Evolutionary conservation across 805 yeast species (phyloP).

Genomic region (Teunomyces barrocoloradensis): DNA sequence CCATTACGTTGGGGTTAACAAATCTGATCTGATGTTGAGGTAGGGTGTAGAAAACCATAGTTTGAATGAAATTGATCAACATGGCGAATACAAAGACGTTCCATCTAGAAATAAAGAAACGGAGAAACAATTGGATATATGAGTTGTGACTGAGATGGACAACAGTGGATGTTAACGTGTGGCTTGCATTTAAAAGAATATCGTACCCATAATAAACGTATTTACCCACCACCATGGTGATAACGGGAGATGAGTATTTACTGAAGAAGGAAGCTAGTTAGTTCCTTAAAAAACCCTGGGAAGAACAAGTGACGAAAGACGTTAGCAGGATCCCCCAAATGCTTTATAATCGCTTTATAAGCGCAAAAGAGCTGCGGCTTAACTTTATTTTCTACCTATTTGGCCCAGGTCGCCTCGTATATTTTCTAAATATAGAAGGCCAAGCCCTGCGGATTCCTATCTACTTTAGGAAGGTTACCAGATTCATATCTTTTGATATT

Average conservation of each 20-base stretch:
- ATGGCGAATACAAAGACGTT: not conserved
- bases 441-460: not conserved
- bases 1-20: not conserved
- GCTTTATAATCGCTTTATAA: not conserved
- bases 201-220: conserved; percentile 11
- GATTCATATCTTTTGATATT: too few species aligned
- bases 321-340: not conserved
- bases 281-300: too few species aligned
- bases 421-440: not conserved
- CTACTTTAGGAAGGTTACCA: too few species aligned
- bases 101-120: not conserved
- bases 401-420: not conserved
- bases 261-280: too few species aligned
- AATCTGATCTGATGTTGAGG: not conserved
- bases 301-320: not conserved
- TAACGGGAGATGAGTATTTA: not conserved
- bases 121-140: not conserved
- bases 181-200: not conserved
- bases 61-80: not conserved
- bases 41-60: not conserved
- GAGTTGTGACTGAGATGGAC: not conserved
- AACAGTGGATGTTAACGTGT: not conserved
- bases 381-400: not conserved
- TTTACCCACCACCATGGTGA: not conserved
- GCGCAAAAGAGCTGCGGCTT: not conserved